A percentile compares a stretch with the other conserved stretches of the same genome.
phyloP scores from a whole-genome alignment of 257 asterid species.

The Paulownia fortunei region DNA sequence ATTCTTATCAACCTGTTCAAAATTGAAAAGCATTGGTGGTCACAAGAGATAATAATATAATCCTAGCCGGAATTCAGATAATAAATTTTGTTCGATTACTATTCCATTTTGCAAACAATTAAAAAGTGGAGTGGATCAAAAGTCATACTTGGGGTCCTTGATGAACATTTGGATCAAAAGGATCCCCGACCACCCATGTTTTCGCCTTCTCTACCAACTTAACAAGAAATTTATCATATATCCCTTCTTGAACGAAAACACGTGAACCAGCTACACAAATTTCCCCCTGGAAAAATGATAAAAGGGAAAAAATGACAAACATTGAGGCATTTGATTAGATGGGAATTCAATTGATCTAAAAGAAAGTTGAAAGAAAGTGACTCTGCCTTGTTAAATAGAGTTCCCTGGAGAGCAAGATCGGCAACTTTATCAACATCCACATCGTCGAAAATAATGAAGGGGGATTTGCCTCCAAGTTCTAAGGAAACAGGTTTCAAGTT shows the following conservation, averaged over 20 bases:
- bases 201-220: slow-evolving; percentile 63
- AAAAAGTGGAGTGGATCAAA: background rate
- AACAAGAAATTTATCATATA: slow-evolving; percentile 54
- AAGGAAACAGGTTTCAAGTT: slow-evolving; percentile 77
- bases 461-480: slow-evolving; percentile 89
- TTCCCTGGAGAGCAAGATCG: slow-evolving; percentile 55
- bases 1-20: slow-evolving; percentile 54
- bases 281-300: slow-evolving; percentile 60
- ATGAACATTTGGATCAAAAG: slow-evolving; percentile 64
- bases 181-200: slow-evolving; percentile 76
- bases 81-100: too few species aligned
- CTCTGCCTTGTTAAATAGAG: slow-evolving; percentile 62
- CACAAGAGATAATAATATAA: too few species aligned
- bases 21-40: background rate
- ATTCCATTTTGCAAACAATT: background rate
- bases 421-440: slow-evolving; percentile 69
- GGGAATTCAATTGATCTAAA: background rate
- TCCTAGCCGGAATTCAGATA: background rate
- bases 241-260: slow-evolving; percentile 78
- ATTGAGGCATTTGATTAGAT: background rate
- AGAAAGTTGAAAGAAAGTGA: background rate
- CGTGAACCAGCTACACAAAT: slow-evolving; percentile 82
- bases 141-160: slow-evolving; percentile 79
- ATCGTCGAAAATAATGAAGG: slow-evolving; percentile 74
- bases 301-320: background rate